These are phyloP conservation scores for Penicillium brasilianum DNA, from an alignment of 2,329 filamentous ascomycete species.

Conservation along the genomic window DNA sequence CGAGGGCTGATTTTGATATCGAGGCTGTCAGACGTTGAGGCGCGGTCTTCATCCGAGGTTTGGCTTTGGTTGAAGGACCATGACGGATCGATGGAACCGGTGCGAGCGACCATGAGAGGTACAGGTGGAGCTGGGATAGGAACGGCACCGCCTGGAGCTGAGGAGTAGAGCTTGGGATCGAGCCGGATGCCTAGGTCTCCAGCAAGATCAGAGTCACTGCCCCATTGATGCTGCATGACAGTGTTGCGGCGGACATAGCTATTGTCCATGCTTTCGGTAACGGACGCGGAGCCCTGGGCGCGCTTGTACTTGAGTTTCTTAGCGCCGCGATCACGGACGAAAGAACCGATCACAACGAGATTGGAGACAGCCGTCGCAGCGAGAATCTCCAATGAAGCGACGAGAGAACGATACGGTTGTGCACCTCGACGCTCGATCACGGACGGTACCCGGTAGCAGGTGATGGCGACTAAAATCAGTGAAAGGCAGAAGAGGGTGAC, in stretches of 20 bases:
- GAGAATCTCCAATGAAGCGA: constrained; percentile 88
- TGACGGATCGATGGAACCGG: constrained; percentile 37
- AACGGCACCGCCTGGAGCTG: constrained; percentile 3
- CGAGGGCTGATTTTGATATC: constrained; percentile 41
- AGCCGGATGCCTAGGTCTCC: constrained; percentile 75
- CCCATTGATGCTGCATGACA: constrained; percentile 73
- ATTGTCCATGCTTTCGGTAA: constrained; percentile 53
- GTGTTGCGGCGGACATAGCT: constrained; percentile 55
- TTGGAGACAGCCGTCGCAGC: constrained; percentile 89
- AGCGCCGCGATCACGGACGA: constrained; percentile 84
- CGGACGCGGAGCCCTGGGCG: constrained; percentile 49
- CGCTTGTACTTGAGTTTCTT: constrained; percentile 84
- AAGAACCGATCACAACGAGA: constrained; percentile 86
- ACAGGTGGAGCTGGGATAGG: constrained; percentile 45
- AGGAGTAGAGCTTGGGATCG: constrained; percentile 55
- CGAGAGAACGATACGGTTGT: constrained; percentile 85
- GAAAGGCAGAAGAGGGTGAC: constrained; percentile 82
- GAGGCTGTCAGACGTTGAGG: constrained; percentile 38
- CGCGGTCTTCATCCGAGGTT: constrained; percentile 36
- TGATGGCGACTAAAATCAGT: constrained; percentile 77
- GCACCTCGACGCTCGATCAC: constrained; percentile 72
- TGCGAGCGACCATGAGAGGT: constrained; percentile 29
- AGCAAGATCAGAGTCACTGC: constrained; percentile 90
- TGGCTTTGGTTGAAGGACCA: constrained; percentile 40
- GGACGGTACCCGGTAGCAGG: constrained; percentile 77